Evolutionary conservation across 139 green algal species (phyloP), one percentile per base, ranked within the genome.

Genomic region (Parachlorella kessleri): DNA sequence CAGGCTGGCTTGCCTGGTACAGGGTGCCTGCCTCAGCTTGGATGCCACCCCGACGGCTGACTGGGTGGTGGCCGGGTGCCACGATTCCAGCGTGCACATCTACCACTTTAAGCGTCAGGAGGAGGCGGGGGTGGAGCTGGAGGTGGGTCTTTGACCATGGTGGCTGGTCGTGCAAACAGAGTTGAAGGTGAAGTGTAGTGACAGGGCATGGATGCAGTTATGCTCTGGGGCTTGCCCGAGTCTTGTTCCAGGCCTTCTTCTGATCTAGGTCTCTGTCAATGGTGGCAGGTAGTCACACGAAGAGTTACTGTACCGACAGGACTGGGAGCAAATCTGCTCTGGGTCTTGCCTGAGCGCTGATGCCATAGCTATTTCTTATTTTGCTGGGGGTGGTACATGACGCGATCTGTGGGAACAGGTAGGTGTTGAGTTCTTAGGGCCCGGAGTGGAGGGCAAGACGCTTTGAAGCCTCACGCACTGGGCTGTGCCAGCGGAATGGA

Each of bases 51-150:
- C 80, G 1, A 48, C 32, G 55, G 26, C 21, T 10, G 64, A 81
- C 4, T 81, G 77, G 55, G 40, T 85, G 53, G 80, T 80, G 35
- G 73, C 71, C 7, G 80, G 80, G 6, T 81, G 73, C 65, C 80
- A 85, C 42, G 80, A 85, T 35, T 21, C 73, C 41, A 80, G 59
- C 6, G 63, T 81, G 41, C 80, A 85, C 65, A 85, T 85, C 63
- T 85, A n/a, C 33, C 80, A 81, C 41, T 41, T 85, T 6, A 59
- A 42, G 55, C 26, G 37, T 40, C 9, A 73, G 26, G 33, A 36
- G 41, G 4, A 76, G 21, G 42, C 40, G 1, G 79, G 79, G 4
- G 54, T 71, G 39, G 79, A 84, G 74, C n/a, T 79, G 40, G 28
- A 72, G 74, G 74, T 63, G 32, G 35, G 74, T 7, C 65, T 42